Conservation (phyloP, 139 green algal genomes). For the Diplosphaera chodatii region DNA sequence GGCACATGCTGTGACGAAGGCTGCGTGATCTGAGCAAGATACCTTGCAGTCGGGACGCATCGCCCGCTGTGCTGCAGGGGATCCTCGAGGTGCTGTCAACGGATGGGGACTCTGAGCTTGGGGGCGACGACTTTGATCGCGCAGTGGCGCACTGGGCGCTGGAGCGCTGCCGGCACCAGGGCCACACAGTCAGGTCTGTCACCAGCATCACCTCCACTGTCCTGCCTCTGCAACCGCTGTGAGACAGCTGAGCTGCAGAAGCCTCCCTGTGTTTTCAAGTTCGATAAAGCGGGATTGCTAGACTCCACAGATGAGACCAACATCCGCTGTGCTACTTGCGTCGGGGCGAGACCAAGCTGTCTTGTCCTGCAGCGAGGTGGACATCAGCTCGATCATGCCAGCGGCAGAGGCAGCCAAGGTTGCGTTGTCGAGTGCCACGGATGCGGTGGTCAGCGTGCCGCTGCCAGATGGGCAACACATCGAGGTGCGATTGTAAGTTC, state of each 20-base stretch:
- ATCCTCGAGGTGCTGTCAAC: constrained; percentile 65
- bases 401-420: constrained; percentile 37
- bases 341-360: too few species aligned
- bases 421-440: constrained; percentile 9
- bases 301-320: too few species aligned
- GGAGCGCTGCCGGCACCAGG: background rate
- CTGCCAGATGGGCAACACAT: background rate
- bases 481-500: too few species aligned
- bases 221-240: too few species aligned
- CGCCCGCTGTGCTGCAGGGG: constrained; percentile 8
- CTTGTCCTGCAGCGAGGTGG: background rate
- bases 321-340: too few species aligned
- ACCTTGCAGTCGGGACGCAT: too few species aligned
- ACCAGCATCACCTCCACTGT: too few species aligned
- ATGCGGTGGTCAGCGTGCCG: background rate
- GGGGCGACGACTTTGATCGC: constrained; percentile 72
- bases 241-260: too few species aligned
- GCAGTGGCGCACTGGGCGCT: constrained; percentile 37
- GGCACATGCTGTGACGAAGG: too few species aligned
- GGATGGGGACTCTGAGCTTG: constrained; percentile 57
- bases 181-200: background rate
- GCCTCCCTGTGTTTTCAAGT: too few species aligned
- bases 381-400: background rate
- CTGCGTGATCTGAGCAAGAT: too few species aligned
- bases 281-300: too few species aligned